phyloP scores from a whole-genome alignment of 169 alveolate species.

The Perkinsus marinus region DNA sequence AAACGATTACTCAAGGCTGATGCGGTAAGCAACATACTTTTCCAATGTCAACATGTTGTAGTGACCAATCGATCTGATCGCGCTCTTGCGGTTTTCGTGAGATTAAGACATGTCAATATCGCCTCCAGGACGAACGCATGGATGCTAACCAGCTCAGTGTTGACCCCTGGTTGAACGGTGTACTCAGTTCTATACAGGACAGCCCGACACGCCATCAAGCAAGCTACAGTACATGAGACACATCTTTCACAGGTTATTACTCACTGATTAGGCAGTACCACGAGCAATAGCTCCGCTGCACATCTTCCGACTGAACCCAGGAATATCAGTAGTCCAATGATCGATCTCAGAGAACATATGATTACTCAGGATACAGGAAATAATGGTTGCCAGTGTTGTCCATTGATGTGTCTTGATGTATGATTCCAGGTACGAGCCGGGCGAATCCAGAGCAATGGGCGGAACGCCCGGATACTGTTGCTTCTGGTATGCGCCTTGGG shows the following conservation, averaged over 20 bases:
- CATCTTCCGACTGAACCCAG: neutral
- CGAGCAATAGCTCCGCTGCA: neutral
- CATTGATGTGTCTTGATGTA: too few species aligned
- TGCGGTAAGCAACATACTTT: neutral
- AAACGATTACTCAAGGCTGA: constrained; percentile 2
- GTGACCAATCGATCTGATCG: neutral
- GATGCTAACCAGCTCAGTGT: neutral
- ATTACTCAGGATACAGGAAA: neutral
- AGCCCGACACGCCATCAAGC: neutral
- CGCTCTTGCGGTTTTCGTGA: neutral
- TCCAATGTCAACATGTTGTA: too few species aligned
- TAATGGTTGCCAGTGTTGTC: too few species aligned
- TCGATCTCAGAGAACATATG: neutral
- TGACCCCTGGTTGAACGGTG: neutral
- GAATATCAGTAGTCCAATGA: neutral
- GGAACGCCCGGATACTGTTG: too few species aligned
- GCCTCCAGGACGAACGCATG: neutral
- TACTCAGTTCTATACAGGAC: neutral
- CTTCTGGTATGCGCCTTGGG: too few species aligned
- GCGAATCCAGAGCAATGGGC: too few species aligned
- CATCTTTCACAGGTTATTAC: neutral
- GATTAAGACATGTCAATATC: neutral
- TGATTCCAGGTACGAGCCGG: too few species aligned
- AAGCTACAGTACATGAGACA: neutral
- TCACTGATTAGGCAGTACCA: neutral